phyloP scores from a whole-genome alignment of 139 green algal species.

The Coelastrella sp. region DNA sequence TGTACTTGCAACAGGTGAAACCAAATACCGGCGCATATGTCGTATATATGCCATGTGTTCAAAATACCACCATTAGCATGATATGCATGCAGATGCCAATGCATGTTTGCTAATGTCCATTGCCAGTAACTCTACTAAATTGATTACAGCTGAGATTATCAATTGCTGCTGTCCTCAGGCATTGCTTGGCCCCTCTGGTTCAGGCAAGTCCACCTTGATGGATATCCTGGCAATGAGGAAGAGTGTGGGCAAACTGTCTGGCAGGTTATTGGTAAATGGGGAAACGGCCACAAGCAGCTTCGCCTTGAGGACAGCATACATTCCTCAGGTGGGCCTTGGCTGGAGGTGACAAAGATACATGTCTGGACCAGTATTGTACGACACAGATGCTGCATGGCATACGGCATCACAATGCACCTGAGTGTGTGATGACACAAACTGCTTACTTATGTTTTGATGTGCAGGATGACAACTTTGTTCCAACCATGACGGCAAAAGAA shows the following conservation, averaged over 20 bases:
- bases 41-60: background rate
- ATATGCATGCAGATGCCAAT: too few species aligned
- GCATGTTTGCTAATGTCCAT: background rate
- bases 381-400: too few species aligned
- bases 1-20: too few species aligned
- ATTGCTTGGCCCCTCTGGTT: constrained; percentile 45
- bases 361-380: too few species aligned
- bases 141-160: background rate
- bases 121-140: background rate
- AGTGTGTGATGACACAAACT: too few species aligned
- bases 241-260: constrained; percentile 40
- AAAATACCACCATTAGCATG: too few species aligned
- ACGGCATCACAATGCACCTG: too few species aligned
- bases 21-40: too few species aligned
- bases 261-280: constrained; percentile 40
- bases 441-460: too few species aligned
- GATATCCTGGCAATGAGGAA: constrained; percentile 65
- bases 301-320: constrained; percentile 43
- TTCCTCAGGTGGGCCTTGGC: constrained; percentile 45
- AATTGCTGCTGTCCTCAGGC: constrained; percentile 42
- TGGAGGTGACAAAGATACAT: too few species aligned
- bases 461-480: constrained; percentile 58
- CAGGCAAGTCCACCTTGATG: constrained; percentile 60
- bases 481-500: constrained; percentile 50
- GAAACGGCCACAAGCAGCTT: constrained; percentile 17